Conservation (phyloP, 2,329 filamentous ascomycete species). For the Grosmannia huntii region DNA sequence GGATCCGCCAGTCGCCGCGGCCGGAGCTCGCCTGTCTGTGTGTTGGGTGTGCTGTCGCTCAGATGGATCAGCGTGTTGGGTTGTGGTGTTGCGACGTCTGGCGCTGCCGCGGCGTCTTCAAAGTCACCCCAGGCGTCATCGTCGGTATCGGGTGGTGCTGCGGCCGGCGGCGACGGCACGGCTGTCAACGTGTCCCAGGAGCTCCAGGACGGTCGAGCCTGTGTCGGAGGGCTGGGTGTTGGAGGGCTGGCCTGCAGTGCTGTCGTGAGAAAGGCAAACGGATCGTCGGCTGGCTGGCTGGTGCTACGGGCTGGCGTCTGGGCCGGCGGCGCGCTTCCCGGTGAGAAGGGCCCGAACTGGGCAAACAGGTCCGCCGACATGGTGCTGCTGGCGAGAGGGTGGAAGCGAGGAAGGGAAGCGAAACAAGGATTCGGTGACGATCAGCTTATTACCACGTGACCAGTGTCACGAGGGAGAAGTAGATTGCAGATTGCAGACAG, state of each 20-base stretch:
- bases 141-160: neutral
- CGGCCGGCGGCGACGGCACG: neutral
- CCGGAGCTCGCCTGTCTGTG: neutral
- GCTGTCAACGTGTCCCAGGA: conserved; percentile 8
- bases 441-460: neutral
- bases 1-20: conserved; percentile 22
- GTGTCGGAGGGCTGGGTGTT: neutral
- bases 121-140: conserved; percentile 58
- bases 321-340: conserved; percentile 9
- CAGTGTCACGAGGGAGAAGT: neutral
- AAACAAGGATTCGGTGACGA: neutral
- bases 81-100: conserved; percentile 7
- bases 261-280: conserved; percentile 20
- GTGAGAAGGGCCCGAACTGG: conserved; percentile 42
- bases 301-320: conserved; percentile 4
- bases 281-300: conserved; percentile 15
- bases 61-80: conserved; percentile 36
- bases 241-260: conserved; percentile 10
- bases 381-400: neutral
- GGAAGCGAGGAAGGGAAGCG: neutral
- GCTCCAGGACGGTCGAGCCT: neutral
- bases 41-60: conserved; percentile 5
- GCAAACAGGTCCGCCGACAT: conserved; percentile 58
- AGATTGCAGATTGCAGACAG: no score
- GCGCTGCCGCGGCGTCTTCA: conserved; percentile 36